A percentile compares a stretch with the other conserved stretches of the same genome.
Conservation (phyloP, 441 rosid genomes). For the Erysimum cheiri region DNA sequence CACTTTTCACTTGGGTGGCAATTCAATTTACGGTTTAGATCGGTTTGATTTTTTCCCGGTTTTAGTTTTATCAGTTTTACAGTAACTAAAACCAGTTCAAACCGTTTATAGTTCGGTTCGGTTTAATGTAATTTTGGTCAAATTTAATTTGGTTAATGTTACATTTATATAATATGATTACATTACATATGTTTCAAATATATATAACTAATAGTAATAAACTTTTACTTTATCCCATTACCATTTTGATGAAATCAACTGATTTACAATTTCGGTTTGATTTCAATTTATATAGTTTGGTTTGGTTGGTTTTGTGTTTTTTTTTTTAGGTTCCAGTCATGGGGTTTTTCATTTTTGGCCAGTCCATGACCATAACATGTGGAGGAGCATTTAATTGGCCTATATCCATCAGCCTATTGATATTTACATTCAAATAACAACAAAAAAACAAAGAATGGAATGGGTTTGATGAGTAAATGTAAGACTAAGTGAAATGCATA, state of each 20-base stretch:
- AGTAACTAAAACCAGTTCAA: conserved; percentile 8
- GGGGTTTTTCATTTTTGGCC: background rate
- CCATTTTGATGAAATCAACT: background rate
- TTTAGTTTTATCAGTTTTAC: conserved; percentile 16
- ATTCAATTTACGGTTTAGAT: background rate
- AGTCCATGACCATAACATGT: background rate
- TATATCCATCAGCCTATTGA: conserved; percentile 8
- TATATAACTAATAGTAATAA: background rate
- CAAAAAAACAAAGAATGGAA: conserved; percentile 8
- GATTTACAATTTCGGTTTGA: background rate
- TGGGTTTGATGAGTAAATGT: conserved; percentile 26
- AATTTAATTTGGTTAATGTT: background rate
- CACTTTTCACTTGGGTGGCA: background rate
- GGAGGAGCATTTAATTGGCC: conserved; percentile 15
- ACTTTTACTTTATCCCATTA: background rate
- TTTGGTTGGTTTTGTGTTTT: background rate
- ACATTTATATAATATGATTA: background rate
- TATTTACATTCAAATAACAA: background rate
- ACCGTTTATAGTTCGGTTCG: background rate
- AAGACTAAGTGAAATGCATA: conserved; percentile 21
- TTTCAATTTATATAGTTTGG: background rate
- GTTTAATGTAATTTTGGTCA: background rate
- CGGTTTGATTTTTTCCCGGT: background rate
- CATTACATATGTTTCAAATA: background rate
- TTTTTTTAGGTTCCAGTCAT: background rate